Conservation (phyloP, 2,329 filamentous ascomycete genomes). For the Clarireedia monteithiana region DNA sequence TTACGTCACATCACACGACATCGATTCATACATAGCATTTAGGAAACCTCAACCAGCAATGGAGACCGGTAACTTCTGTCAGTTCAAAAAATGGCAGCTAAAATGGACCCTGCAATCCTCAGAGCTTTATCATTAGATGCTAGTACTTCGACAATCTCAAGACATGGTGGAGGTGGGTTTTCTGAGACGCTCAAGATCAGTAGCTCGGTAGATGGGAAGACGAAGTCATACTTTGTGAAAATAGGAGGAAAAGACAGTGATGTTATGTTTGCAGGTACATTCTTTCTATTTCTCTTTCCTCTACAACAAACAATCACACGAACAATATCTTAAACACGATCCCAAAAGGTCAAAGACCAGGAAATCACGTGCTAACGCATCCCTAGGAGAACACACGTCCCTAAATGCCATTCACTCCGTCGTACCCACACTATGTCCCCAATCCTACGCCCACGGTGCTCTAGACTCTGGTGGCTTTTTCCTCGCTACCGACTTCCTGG, state of each 20-base stretch:
- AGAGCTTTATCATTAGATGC: slow-evolving; percentile 48
- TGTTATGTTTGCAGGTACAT: slow-evolving; percentile 61
- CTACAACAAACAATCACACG: too few relatives aligned
- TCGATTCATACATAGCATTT: not conserved
- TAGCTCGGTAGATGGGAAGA: slow-evolving; percentile 27
- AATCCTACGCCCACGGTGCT: slow-evolving; percentile 63
- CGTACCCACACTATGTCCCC: slow-evolving; percentile 70
- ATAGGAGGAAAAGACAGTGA: slow-evolving; percentile 52
- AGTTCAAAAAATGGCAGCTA: slow-evolving; percentile 32
- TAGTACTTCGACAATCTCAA: slow-evolving; percentile 44
- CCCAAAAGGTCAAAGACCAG: too few relatives aligned
- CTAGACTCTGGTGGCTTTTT: slow-evolving; percentile 40
- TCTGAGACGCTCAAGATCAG: slow-evolving; percentile 57
- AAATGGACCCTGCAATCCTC: slow-evolving; percentile 55
- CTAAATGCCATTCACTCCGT: slow-evolving; percentile 70
- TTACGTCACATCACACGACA: slow-evolving; percentile 7
- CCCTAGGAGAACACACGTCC: slow-evolving; percentile 68
- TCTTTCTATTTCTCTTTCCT: not conserved
- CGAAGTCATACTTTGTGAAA: slow-evolving; percentile 61
- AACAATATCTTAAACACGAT: too few relatives aligned
- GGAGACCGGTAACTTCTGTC: not conserved
- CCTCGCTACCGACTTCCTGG: slow-evolving; percentile 72
- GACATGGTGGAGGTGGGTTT: slow-evolving; percentile 61
- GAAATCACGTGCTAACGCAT: slow-evolving; percentile 6
- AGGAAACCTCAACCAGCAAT: not conserved